Percentiles rank a stretch among this genome's conserved stretches.
phyloP scores from a whole-genome alignment of 495 filamentous ascomycete species.

The Podospora comata region DNA sequence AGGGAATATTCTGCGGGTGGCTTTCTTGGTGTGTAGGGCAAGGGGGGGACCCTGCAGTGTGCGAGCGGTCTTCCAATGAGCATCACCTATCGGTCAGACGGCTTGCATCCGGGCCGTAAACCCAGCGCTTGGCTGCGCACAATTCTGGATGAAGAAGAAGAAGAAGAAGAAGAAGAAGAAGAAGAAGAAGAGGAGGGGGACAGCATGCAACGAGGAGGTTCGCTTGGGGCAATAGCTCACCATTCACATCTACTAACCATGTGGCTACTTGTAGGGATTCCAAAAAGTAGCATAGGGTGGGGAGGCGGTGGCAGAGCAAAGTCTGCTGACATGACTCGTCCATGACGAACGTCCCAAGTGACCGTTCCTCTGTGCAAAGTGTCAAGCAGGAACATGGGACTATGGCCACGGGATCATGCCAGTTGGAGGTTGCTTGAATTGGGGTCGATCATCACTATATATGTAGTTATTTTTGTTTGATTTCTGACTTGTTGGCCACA shows the following conservation, averaged over 20 bases:
- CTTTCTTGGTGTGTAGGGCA: neutral
- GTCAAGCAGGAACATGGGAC: neutral
- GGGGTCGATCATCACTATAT: too few species aligned
- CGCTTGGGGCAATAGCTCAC: too few species aligned
- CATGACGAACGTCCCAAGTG: constrained; percentile 12
- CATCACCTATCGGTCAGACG: neutral
- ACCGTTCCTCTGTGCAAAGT: neutral
- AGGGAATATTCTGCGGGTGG: neutral
- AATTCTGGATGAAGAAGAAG: neutral
- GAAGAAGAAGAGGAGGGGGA: too few species aligned
- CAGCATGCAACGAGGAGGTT: too few species aligned
- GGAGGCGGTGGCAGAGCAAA: neutral
- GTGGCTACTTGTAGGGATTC: neutral
- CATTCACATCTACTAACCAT: too few species aligned
- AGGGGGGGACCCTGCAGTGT: neutral
- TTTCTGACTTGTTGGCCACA: too few species aligned
- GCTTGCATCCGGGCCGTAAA: neutral
- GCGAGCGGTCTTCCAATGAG: neutral
- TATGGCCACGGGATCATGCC: constrained; percentile 14
- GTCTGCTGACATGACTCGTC: constrained; percentile 20
- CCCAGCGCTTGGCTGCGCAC: neutral
- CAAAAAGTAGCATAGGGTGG: neutral
- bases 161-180: too few species aligned
- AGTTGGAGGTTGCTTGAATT: neutral
- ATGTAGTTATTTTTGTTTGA: too few species aligned